A percentile compares a stretch with the other conserved stretches of the same genome.
These are phyloP conservation scores for Phaffia tasmanica DNA, from an alignment of 768 basidiomycete genomes.

Conservation along the genomic window DNA sequence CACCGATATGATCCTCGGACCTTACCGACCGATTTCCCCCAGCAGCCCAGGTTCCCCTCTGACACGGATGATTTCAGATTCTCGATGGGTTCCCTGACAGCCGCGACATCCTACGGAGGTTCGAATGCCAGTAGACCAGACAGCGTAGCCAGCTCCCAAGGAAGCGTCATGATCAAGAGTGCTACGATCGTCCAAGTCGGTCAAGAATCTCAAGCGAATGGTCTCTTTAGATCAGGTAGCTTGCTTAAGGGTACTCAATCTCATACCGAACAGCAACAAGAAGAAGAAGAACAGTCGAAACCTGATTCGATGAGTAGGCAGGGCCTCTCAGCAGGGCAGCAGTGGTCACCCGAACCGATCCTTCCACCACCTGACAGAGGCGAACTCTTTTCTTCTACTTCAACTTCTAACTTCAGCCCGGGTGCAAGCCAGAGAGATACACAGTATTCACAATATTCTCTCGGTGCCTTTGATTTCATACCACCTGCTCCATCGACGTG, in stretches of 20 bases:
- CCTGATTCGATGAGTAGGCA: slow-evolving; percentile 4
- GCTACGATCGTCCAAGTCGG: slow-evolving; percentile 23
- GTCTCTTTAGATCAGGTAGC: not conserved
- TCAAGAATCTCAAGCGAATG: not conserved
- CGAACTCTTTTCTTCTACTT: not conserved
- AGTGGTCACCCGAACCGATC: not conserved
- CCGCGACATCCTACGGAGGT: not conserved
- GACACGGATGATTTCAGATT: too few relatives aligned
- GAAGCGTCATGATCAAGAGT: slow-evolving; percentile 7
- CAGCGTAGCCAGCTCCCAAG: slow-evolving; percentile 5
- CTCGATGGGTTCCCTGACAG: too few relatives aligned
- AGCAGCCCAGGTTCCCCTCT: too few relatives aligned
- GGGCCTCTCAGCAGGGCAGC: not conserved
- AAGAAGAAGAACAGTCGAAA: slow-evolving; percentile 1
- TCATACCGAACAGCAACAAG: not conserved
- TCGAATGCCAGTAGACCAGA: slow-evolving; percentile 6
- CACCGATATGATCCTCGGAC: not conserved
- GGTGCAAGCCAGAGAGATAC: slow-evolving; percentile 10
- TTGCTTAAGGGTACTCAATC: not conserved
- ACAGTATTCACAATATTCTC: slow-evolving; percentile 15
- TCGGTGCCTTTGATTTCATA: slow-evolving; percentile 19
- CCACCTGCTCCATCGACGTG: not conserved
- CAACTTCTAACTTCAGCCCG: not conserved
- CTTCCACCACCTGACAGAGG: slow-evolving; percentile 4
- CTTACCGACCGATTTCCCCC: too few relatives aligned